Conservation (phyloP, 2,329 filamentous ascomycete genomes). For the Fusarium decemcellulare region DNA sequence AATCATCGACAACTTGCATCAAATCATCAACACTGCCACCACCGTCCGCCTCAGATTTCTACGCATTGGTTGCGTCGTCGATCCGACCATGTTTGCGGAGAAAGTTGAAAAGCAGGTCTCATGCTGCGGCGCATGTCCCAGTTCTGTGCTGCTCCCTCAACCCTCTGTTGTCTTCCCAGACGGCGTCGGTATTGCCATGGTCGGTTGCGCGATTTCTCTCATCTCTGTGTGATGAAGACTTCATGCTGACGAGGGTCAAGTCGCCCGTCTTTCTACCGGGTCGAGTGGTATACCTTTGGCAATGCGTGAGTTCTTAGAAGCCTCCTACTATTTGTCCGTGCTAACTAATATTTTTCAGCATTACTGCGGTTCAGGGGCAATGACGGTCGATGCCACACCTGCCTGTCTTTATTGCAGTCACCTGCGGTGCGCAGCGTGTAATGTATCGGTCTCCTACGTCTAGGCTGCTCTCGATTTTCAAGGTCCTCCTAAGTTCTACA, state of each 20-base stretch:
- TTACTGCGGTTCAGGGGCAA: no score
- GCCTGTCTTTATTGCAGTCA: no score
- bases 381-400: no score
- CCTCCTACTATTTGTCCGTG: no score
- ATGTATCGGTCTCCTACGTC: no score
- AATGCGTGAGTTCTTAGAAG: no score
- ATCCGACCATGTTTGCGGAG: neutral
- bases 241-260: neutral
- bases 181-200: neutral
- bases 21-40: conserved; percentile 14
- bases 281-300: no score
- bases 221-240: neutral
- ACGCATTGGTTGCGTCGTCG: fast-evolving
- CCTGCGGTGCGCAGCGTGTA: no score
- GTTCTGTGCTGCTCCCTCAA: neutral
- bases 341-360: no score
- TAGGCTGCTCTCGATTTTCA: no score
- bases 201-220: neutral
- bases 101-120: neutral
- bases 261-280: neutral
- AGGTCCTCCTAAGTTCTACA: no score
- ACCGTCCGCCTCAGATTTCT: neutral
- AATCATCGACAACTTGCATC: neutral
- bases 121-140: neutral
- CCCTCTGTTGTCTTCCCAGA: neutral